Evolutionary conservation across 805 yeast genomes (phyloP).

Genomic region (Hyphopichia homilentoma): DNA sequence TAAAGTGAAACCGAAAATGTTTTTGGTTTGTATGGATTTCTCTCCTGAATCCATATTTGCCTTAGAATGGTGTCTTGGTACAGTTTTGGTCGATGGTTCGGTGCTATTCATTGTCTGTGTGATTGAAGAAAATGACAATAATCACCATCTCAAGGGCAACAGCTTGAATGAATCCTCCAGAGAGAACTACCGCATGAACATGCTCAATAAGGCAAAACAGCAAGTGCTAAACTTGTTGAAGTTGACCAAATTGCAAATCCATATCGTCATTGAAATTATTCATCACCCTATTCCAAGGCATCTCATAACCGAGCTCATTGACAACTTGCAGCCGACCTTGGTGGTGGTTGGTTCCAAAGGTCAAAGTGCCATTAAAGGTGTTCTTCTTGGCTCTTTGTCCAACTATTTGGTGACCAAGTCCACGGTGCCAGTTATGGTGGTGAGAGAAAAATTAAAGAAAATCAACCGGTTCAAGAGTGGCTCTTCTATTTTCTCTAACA

Average conservation of each 20-base stretch:
- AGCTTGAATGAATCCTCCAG: slow-evolving; percentile 31
- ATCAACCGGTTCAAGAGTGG: slow-evolving; percentile 52
- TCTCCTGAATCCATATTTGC: slow-evolving; percentile 83
- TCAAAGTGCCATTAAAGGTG: slow-evolving; percentile 67
- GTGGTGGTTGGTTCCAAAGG: slow-evolving; percentile 78
- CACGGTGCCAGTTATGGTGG: slow-evolving; percentile 79
- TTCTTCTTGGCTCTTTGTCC: slow-evolving; percentile 66
- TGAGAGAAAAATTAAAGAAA: slow-evolving; percentile 66
- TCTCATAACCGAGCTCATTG: slow-evolving; percentile 64
- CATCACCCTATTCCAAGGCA: slow-evolving; percentile 77
- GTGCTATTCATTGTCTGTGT: slow-evolving; percentile 71
- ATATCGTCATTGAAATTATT: slow-evolving; percentile 67
- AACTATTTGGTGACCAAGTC: slow-evolving; percentile 70
- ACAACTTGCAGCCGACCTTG: slow-evolving; percentile 66
- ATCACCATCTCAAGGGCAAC: slow-evolving; percentile 40
- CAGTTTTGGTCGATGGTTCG: slow-evolving; percentile 78
- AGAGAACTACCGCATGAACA: slow-evolving; percentile 33
- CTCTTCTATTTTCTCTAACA: slow-evolving; percentile 50
- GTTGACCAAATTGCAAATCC: slow-evolving; percentile 67
- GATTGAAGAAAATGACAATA: slow-evolving; percentile 43
- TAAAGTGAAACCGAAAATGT: slow-evolving; percentile 51
- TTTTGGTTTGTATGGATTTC: slow-evolving; percentile 74
- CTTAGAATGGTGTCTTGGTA: slow-evolving; percentile 83
- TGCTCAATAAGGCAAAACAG: slow-evolving; percentile 41
- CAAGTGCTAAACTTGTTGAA: slow-evolving; percentile 49